Conservation (phyloP, 768 basidiomycete species). For the Auriculariales sp. region DNA sequence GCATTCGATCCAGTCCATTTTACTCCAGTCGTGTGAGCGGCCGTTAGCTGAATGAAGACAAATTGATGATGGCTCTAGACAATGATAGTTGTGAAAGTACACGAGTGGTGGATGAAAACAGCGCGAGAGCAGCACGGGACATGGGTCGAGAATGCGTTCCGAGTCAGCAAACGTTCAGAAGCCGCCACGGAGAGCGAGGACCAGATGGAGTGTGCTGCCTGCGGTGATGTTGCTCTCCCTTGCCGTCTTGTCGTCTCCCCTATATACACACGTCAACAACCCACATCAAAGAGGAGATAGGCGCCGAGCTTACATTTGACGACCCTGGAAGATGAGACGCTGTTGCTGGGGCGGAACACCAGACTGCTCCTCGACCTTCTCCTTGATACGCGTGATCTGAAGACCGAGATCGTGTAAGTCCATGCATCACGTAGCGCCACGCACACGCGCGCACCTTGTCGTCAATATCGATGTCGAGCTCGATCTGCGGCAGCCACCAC, state of each 20-base stretch:
- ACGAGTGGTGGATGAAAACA: background rate
- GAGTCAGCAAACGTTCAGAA: constrained; percentile 19
- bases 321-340: constrained; percentile 80
- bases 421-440: background rate
- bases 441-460: constrained; percentile 72
- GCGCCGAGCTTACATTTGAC: constrained; percentile 63
- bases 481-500: constrained; percentile 39
- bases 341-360: constrained; percentile 96
- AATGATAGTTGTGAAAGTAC: too few relatives aligned
- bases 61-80: too few relatives aligned
- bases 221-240: constrained; percentile 70
- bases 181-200: constrained; percentile 90
- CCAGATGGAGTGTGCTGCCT: constrained; percentile 84
- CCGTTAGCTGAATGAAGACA: too few relatives aligned
- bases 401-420: constrained; percentile 3
- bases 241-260: constrained; percentile 85
- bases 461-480: constrained; percentile 85
- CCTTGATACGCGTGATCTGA: constrained; percentile 88
- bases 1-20: too few relatives aligned
- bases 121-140: background rate
- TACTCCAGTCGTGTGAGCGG: too few relatives aligned
- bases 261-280: constrained; percentile 16
- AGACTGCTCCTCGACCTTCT: constrained; percentile 96
- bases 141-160: background rate
- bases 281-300: background rate